Evolutionary conservation across 257 asterid species (phyloP), one percentile per base, ranked within the genome.

Genomic region (Gentiana dahurica): DNA sequence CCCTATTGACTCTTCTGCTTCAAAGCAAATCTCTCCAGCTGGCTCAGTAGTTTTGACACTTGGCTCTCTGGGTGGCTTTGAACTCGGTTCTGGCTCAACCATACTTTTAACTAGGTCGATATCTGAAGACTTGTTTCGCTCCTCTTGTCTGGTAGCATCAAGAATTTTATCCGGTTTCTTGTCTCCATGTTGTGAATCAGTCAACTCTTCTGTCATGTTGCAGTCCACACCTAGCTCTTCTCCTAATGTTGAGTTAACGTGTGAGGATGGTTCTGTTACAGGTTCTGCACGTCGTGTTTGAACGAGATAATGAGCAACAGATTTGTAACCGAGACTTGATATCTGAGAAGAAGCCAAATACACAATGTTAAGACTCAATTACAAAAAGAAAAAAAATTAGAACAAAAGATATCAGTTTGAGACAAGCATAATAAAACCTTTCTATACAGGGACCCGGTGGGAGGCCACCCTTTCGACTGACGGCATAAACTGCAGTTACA

Each of bases 401-500:
- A 5, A 39, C n/a, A 50, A 24, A 41, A 49, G 33, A 52, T 15
- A 46, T 34, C 10, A 49, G 24, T 34, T 35, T 34, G 52, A 12
- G 8, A 47, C 32, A 5, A 57, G 54, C 33, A n/a, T 43, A 57
- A 48, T 24, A 24, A 41, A 63, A 88, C 98, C 95, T 85, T 92
- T 70, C 75, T 78, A 80, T 88, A 92, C 61, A 92, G 80, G 24
- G 66, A 0, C 49, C 97, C 98, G 10, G 98, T 92, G 9, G 98
- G 80, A 73, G 89, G 74, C 97, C 97, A 92, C 64, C 98, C 97
- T 78, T 92, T 92, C 34, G 95, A 90, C 66, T 83, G 90, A 75
- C 98, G 69, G 79, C 98, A 88, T 65, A 88, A 77, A 73, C 98
- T 92, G 75, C 98, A 92, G 84, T 92, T 92, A 77, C 98, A 92